A percentile compares a stretch with the other conserved stretches of the same genome.
These are phyloP conservation scores for Botrytis tulipae DNA, from an alignment of 2,329 filamentous ascomycete species.

Conservation along the genomic window DNA sequence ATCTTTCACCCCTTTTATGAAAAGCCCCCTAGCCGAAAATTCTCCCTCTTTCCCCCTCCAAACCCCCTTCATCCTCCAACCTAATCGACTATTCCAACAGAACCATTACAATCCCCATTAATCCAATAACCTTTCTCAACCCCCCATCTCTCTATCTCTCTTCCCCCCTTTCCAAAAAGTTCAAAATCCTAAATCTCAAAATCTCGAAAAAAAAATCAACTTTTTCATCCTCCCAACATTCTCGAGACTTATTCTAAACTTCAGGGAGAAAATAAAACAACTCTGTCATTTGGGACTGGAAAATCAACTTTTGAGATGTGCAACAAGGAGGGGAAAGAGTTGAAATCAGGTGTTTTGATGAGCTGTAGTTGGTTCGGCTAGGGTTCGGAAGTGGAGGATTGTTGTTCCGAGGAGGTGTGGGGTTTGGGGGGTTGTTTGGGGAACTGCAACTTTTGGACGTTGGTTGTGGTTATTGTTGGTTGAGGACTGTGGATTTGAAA, in stretches of 20 bases:
- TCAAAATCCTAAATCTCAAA: neutral
- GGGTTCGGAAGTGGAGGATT: neutral
- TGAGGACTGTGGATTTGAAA: neutral
- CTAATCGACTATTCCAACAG: neutral
- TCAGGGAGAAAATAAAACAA: neutral
- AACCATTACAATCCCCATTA: neutral
- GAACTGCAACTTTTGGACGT: neutral
- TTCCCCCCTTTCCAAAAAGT: accelerated
- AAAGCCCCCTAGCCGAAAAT: neutral
- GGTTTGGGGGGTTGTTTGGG: neutral
- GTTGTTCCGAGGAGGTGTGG: neutral
- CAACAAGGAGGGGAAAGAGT: neutral
- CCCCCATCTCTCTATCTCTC: accelerated
- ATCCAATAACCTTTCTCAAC: neutral
- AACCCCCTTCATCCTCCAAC: neutral
- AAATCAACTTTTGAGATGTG: neutral
- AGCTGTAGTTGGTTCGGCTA: neutral
- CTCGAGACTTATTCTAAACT: neutral
- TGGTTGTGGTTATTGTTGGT: neutral
- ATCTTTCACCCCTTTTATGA: neutral
- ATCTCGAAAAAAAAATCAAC: neutral
- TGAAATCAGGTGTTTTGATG: neutral
- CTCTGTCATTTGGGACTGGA: neutral
- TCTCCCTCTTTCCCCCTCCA: neutral
- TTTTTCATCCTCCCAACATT: neutral